Conservation (phyloP, 192 early-diverging fungal genomes). For the Coemansia sp. region DNA sequence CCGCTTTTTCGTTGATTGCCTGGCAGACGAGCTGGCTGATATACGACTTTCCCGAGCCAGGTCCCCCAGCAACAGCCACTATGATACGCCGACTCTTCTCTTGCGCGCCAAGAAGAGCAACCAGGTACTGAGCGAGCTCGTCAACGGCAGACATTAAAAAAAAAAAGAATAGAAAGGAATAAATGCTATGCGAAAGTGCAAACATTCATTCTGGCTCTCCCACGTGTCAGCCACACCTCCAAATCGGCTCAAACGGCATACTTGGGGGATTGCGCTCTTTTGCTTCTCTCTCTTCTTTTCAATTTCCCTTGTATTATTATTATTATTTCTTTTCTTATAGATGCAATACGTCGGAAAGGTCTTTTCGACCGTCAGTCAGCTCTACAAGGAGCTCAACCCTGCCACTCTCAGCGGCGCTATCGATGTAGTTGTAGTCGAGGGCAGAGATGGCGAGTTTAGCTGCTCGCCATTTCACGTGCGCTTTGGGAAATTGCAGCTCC, state of each 20-base stretch:
- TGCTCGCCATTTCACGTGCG: conserved; percentile 99
- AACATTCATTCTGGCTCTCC: background rate
- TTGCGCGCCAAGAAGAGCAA: background rate
- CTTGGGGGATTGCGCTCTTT: background rate
- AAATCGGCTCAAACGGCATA: background rate
- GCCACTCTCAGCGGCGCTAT: conserved; percentile 97
- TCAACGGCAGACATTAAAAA: background rate
- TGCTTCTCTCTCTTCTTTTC: conserved; percentile 8
- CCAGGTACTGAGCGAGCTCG: background rate
- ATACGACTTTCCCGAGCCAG: conserved; percentile 43
- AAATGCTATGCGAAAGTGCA: background rate
- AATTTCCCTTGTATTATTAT: background rate
- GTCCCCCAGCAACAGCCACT: conserved; percentile 31
- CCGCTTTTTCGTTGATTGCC: conserved; percentile 4
- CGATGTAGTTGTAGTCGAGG: conserved; percentile 95
- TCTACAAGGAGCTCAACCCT: conserved; percentile 97
- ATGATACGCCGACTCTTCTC: conserved; percentile 11
- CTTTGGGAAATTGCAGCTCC: conserved; percentile 93
- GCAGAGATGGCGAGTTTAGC: conserved; percentile 75
- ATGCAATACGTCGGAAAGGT: conserved; percentile 71
- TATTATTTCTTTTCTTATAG: conserved; percentile 7
- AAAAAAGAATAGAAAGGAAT: background rate
- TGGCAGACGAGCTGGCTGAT: conserved; percentile 25
- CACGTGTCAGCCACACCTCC: background rate
- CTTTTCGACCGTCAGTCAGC: conserved; percentile 80